These are phyloP conservation scores for Taphrina flavorubra DNA, from an alignment of 1,139 yeast species.

Conservation along the genomic window DNA sequence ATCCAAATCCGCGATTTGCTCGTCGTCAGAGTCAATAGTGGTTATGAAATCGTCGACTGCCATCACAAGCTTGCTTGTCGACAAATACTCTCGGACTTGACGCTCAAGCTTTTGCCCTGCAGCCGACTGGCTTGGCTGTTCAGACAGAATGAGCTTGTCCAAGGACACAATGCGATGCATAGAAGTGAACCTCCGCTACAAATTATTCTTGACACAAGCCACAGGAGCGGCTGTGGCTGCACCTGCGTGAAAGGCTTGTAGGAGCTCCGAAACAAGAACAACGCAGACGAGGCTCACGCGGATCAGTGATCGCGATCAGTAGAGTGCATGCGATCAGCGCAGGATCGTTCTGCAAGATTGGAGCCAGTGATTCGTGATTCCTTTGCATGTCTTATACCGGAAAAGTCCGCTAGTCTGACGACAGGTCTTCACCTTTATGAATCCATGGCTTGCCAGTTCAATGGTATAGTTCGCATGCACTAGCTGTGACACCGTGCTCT, in stretches of 20 bases:
- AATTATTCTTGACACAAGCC: slow-evolving; percentile 21
- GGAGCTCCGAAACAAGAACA: neutral
- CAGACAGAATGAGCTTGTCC: too few species aligned
- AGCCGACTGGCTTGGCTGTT: neutral
- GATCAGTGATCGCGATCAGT: slow-evolving; percentile 23
- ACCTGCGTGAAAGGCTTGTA: neutral
- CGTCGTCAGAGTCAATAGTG: slow-evolving; percentile 40
- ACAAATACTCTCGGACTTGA: neutral
- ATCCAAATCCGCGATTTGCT: slow-evolving; percentile 27
- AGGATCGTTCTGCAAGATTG: too few species aligned
- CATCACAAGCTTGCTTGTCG: neutral
- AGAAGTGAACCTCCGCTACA: neutral
- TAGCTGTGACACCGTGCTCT: too few species aligned
- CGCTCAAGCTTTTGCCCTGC: neutral
- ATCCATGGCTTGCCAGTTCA: too few species aligned
- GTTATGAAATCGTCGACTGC: slow-evolving; percentile 23
- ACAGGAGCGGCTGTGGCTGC: slow-evolving; percentile 13
- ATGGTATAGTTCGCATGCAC: too few species aligned
- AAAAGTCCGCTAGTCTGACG: too few species aligned
- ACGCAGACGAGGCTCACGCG: too few species aligned
- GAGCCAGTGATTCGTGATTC: too few species aligned
- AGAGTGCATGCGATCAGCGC: neutral
- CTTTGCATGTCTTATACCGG: too few species aligned
- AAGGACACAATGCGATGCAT: too few species aligned
- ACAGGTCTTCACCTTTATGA: too few species aligned